Conservation (phyloP, 371 early-diverging fungal species). For the Nosema muscidifuracis region DNA sequence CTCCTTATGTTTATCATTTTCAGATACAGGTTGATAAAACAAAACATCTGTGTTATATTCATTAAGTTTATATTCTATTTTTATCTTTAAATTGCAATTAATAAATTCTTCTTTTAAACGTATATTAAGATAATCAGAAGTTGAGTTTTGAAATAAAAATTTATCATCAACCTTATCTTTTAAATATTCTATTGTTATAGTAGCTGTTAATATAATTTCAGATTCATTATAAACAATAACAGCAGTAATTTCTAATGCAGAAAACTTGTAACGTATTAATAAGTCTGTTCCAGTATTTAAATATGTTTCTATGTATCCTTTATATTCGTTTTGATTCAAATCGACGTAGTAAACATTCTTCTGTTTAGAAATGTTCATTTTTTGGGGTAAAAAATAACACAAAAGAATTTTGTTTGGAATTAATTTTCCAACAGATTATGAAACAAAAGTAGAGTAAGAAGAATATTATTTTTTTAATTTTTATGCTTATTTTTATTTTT, state of each 20-base stretch:
- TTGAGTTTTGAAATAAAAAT: neutral
- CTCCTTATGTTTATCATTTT: conserved; percentile 49
- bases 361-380: conserved; percentile 46
- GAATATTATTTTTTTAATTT: too few relatives aligned
- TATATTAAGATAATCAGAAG: conserved; percentile 14
- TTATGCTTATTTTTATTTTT: too few relatives aligned
- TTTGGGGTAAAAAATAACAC: conserved; percentile 5
- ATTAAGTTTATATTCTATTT: conserved; percentile 17
- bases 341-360: conserved; percentile 53
- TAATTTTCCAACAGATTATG: neutral
- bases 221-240: neutral
- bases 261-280: neutral
- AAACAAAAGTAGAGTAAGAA: too few relatives aligned
- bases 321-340: conserved; percentile 22
- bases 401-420: conserved; percentile 13
- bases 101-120: conserved; percentile 7
- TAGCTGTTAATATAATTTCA: neutral
- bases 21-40: conserved; percentile 32
- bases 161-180: conserved; percentile 1
- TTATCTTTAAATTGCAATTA: conserved; percentile 24
- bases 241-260: conserved; percentile 15
- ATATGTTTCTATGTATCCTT: conserved; percentile 47
- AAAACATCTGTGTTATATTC: conserved; percentile 23
- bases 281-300: conserved; percentile 6
- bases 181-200: neutral